Percentiles rank a stretch among this genome's conserved stretches.
Conservation (phyloP, 805 yeast species). For the Yarrowia sp. region DNA sequence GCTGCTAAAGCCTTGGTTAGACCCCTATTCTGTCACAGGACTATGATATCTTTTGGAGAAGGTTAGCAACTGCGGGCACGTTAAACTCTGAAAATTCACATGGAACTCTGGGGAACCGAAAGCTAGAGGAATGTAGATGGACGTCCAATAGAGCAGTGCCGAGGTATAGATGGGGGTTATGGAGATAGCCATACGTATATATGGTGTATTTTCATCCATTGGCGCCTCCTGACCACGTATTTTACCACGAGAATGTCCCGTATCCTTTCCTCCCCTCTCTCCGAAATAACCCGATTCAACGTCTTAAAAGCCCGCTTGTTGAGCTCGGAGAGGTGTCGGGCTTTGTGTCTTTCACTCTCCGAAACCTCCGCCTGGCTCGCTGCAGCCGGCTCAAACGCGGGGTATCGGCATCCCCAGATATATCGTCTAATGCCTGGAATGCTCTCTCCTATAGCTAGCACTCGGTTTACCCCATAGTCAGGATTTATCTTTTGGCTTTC, state of each 20-base stretch:
- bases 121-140: constrained; percentile 9
- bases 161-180: background rate
- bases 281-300: too few species aligned
- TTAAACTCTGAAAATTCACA: constrained; percentile 36
- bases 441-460: too few species aligned
- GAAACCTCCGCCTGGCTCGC: background rate
- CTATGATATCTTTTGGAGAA: too few species aligned
- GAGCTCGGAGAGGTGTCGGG: constrained; percentile 20
- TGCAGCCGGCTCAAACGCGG: constrained; percentile 9
- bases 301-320: background rate
- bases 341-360: background rate
- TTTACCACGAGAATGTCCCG: too few species aligned
- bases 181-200: too few species aligned
- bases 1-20: too few species aligned
- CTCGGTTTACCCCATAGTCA: constrained; percentile 4
- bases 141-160: background rate
- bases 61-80: background rate
- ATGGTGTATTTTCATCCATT: too few species aligned
- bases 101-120: constrained; percentile 39
- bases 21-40: too few species aligned
- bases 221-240: too few species aligned
- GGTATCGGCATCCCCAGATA: background rate
- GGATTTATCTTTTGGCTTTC: constrained; percentile 3
- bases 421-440: background rate
- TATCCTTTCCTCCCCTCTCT: too few species aligned